A percentile compares a stretch with the other conserved stretches of the same genome.
Evolutionary conservation across 805 yeast genomes (phyloP).

Genomic region (Cyberlindnera veronae): DNA sequence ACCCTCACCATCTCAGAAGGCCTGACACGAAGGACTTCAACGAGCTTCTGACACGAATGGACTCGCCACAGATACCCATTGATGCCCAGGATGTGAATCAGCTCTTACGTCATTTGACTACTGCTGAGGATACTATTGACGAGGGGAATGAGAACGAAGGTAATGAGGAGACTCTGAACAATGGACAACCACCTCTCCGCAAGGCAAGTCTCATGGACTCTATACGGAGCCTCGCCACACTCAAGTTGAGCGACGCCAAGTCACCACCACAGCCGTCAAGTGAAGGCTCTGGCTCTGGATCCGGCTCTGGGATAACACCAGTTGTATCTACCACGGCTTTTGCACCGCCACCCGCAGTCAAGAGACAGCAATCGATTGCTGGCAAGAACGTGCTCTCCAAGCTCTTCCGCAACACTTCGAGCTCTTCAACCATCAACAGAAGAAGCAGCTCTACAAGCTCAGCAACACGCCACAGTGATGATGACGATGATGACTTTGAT

Average conservation of each 20-base stretch:
- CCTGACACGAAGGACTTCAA: conserved; percentile 10
- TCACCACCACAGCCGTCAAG: not conserved
- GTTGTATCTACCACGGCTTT: not conserved
- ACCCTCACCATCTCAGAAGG: conserved; percentile 1
- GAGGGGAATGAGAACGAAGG: conserved; percentile 11
- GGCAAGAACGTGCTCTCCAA: conserved; percentile 25
- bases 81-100: conserved; percentile 25
- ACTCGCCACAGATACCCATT: conserved; percentile 31
- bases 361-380: conserved; percentile 1
- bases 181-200: not conserved
- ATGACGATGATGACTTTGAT: conserved; percentile 9
- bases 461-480: conserved; percentile 3
- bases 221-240: conserved; percentile 12
- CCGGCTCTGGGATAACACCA: not conserved
- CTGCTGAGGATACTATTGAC: conserved; percentile 8
- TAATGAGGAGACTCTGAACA: conserved; percentile 1
- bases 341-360: not conserved
- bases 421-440: conserved; percentile 17
- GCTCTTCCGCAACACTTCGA: conserved; percentile 22
- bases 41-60: conserved; percentile 17
- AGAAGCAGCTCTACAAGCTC: conserved; percentile 9
- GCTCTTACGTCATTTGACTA: conserved; percentile 8
- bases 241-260: conserved; percentile 5
- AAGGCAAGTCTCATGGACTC: conserved; percentile 14
- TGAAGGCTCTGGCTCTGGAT: no score